phyloP scores from a whole-genome alignment of 306 rosid genomes.

The Cucurbita argyrosperma region DNA sequence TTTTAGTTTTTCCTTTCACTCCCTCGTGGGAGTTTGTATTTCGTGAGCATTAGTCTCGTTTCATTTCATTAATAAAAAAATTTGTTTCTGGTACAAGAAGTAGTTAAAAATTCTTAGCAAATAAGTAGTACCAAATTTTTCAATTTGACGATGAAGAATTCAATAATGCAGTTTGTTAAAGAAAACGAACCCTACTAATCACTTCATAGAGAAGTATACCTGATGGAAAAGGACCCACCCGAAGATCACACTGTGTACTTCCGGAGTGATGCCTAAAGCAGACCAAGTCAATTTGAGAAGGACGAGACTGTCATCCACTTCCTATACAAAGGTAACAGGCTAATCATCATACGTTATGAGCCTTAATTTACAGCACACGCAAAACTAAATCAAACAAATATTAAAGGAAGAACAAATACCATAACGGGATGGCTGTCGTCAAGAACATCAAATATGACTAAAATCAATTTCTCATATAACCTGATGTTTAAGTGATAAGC shows the following conservation, averaged over 20 bases:
- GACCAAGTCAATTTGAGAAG: conserved; percentile 36
- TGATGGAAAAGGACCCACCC: conserved; percentile 51
- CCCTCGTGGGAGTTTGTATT: too few relatives aligned
- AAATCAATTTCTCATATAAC: conserved; percentile 36
- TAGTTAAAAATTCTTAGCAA: background rate
- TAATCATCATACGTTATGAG: conserved; percentile 1
- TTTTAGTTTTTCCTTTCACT: too few relatives aligned
- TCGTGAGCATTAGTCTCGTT: too few relatives aligned
- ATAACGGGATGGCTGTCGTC: conserved; percentile 34
- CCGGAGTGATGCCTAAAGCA: conserved; percentile 34
- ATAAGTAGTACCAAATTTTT: background rate
- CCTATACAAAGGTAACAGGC: conserved; percentile 19
- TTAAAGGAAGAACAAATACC: conserved; percentile 15
- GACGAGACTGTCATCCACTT: conserved; percentile 24
- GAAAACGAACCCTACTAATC: background rate
- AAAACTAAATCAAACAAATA: conserved; percentile 1
- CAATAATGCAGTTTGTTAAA: background rate
- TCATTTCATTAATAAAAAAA: too few relatives aligned
- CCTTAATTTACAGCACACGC: background rate
- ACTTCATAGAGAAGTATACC: conserved; percentile 14
- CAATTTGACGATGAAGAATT: background rate
- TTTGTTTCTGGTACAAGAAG: background rate
- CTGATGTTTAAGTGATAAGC: conserved; percentile 35
- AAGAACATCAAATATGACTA: conserved; percentile 29
- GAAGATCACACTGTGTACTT: conserved; percentile 27